Base-by-base conservation (phyloP, 169 alveolate species). In the Eimeria praecox region DNA sequence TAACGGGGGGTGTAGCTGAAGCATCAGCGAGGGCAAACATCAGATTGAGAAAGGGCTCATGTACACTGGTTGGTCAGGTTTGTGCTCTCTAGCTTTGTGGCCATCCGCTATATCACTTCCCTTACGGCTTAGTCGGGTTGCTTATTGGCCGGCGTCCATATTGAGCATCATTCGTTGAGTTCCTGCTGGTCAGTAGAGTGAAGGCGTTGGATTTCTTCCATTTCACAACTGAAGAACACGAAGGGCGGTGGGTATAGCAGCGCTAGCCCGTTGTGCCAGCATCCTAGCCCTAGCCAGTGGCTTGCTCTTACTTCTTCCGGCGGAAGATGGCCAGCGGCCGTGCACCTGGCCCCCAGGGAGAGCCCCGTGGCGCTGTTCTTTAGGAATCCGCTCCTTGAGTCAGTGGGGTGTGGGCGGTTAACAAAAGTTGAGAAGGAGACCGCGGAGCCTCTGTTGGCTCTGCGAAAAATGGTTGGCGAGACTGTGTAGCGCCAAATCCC, bases 311-410 rank as follows among this genome's bases (percentile, higher is more conserved):
- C 90, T 49, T 82, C 91, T 54, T 87, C 93, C 59, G 83, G 82
- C 80, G 78, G 93, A 87, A 87, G 93, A 87, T 87, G 93, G 78
- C 83, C 93, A 62, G 78, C 78, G 83, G 93, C 93, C 93, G 78
- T 54, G 82, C 75, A 46, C 73, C 93, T 59, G 93, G 71, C 66
- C 75, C 93, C 59, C 93, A 87, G 82, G 93, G 83, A 87, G 93
- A 69, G 22, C 93, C 93, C 93, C 93, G 93, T 87, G 93, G 93
- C 30, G 83, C 93, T 71, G 73, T 62, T 24, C 93, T 59, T 24
- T 87, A 87, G 80, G 64, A 33, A 87, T 35, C 93, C 27, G 93
- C 93, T 46, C 52, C 49, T 71, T 27, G 30, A 20, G 35, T 27
- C 40, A 38, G 73, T 42, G 82, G 91, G 91, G 91, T n/a, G 35